Percentiles rank a stretch among this genome's conserved stretches.
Evolutionary conservation across 768 basidiomycete species (phyloP).

Genomic region (Dentipellis fragilis): DNA sequence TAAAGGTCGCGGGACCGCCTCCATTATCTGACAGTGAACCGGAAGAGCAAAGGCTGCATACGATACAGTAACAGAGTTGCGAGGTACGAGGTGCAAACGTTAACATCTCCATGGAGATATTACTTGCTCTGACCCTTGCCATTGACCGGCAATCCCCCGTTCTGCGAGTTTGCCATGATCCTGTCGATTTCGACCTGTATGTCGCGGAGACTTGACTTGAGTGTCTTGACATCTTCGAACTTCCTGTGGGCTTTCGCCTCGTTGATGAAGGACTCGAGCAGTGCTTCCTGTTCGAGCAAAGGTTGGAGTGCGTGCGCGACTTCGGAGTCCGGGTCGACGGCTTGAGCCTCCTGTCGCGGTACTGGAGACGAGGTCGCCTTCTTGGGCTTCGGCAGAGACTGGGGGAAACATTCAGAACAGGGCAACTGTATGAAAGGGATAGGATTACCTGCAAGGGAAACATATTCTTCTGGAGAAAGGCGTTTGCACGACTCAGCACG

Average conservation of each 20-base stretch:
- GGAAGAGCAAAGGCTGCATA: no score
- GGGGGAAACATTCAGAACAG: neutral
- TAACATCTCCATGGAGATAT: no score
- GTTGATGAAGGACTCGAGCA: slow-evolving; percentile 82
- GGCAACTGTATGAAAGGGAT: neutral
- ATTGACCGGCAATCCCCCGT: slow-evolving; percentile 2
- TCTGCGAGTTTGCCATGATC: slow-evolving; percentile 33
- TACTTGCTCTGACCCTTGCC: neutral
- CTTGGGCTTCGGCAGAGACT: slow-evolving; percentile 43
- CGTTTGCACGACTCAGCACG: slow-evolving; percentile 61
- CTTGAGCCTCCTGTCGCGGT: slow-evolving; percentile 14
- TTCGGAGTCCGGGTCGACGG: slow-evolving; percentile 54
- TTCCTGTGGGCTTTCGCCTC: slow-evolving; percentile 87
- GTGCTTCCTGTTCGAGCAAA: slow-evolving; percentile 86
- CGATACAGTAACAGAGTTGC: no score
- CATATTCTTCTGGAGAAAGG: slow-evolving; percentile 88
- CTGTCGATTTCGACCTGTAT: slow-evolving; percentile 77
- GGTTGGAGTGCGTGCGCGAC: slow-evolving; percentile 74
- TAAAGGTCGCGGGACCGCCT: no score
- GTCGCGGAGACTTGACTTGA: slow-evolving; percentile 73
- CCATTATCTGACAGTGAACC: no score
- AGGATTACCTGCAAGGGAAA: slow-evolving; percentile 60
- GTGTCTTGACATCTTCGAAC: slow-evolving; percentile 88
- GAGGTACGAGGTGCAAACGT: no score
- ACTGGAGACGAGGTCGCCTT: slow-evolving; percentile 14